Base-by-base conservation (phyloP, 2,329 filamentous ascomycete species). In the Trichoderma sp. region DNA sequence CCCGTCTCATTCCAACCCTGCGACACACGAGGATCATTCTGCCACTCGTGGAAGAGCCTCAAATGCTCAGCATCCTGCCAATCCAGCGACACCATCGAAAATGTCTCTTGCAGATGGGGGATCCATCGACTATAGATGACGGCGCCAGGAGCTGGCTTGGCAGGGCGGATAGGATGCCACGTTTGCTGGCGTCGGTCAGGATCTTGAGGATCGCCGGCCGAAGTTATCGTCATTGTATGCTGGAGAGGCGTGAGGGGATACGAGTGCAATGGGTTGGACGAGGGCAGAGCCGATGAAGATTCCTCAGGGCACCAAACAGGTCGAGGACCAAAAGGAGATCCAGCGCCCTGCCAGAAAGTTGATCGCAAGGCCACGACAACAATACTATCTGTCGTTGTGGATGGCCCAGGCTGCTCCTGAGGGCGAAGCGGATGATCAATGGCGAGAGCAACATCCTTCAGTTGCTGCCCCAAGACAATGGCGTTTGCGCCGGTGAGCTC, bases 1-100 rank as follows among this genome's bases (percentile, higher is more conserved):
- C 92, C 93, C 1, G 91, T 92, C 82, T 93, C 90, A 77, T 93
- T 93, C 93, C 93, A 95, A 4, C 92, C 92, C 77, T 91, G 88
- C 4, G 91, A 91, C 36, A 95, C 93, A 65, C 93, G 91, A 67
- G 92, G 92, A 78, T 95, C 92, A 77, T 95, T 95, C 81, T 94
- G 92, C 93, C 93, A 95, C 71, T 85, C 85, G 81, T 94, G 90
- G 84, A 95, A 95, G 6, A 93, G 84, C 17, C 84, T 82, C 65
- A 95, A 81, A 80, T 95, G 92, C 76, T 88, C 85, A 1, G 83
- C 78, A 76, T 93, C 84, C 36, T 85, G 77, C 81, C 88, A 92
- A 79, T 95, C 90, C 1, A 95, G 85, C 12, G 88, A 89, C n/a
- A 92, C 85, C 84, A 95, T 92, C 73, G 90, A 93, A 79, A 95